Evolutionary conservation across 805 yeast species (phyloP).

Genomic region (Candida endomychidarum): DNA sequence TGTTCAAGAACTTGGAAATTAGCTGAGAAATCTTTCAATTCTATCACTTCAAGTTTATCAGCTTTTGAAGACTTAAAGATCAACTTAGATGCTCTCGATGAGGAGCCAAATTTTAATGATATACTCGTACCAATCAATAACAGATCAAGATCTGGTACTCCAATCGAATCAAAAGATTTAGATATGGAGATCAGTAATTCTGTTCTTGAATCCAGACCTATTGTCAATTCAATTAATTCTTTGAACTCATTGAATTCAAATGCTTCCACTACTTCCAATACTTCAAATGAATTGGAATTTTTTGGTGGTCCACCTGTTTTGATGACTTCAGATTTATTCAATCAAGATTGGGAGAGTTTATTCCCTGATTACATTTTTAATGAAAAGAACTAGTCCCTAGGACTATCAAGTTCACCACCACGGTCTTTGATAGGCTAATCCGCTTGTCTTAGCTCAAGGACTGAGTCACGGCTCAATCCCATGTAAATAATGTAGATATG

Average conservation of each 20-base stretch:
- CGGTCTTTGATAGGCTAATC: too few relatives aligned
- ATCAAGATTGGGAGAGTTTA: slow-evolving; percentile 50
- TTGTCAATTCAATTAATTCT: not conserved
- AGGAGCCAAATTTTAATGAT: slow-evolving; percentile 2
- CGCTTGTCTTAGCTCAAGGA: too few relatives aligned
- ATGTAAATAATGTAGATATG: too few relatives aligned
- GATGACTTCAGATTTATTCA: slow-evolving; percentile 49
- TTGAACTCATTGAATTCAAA: not conserved
- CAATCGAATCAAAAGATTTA: not conserved
- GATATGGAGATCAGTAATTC: slow-evolving; percentile 3
- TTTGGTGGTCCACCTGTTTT: slow-evolving; percentile 55
- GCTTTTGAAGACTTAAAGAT: slow-evolving; percentile 15
- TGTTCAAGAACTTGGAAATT: slow-evolving; percentile 48
- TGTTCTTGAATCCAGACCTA: not conserved
- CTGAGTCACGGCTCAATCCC: too few relatives aligned
- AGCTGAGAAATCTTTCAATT: slow-evolving; percentile 44
- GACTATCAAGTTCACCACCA: too few relatives aligned
- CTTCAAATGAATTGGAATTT: slow-evolving; percentile 26
- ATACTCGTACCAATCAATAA: not conserved
- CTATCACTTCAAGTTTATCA: slow-evolving; percentile 36
- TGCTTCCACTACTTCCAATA: not conserved
- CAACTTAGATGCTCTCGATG: slow-evolving; percentile 8
- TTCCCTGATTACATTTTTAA: slow-evolving; percentile 47
- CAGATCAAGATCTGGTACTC: slow-evolving; percentile 2
- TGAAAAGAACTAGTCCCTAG: too few relatives aligned